A percentile compares a stretch with the other conserved stretches of the same genome.
Conservation (phyloP, 345 rosid genomes). For the Laguncularia racemosa region DNA sequence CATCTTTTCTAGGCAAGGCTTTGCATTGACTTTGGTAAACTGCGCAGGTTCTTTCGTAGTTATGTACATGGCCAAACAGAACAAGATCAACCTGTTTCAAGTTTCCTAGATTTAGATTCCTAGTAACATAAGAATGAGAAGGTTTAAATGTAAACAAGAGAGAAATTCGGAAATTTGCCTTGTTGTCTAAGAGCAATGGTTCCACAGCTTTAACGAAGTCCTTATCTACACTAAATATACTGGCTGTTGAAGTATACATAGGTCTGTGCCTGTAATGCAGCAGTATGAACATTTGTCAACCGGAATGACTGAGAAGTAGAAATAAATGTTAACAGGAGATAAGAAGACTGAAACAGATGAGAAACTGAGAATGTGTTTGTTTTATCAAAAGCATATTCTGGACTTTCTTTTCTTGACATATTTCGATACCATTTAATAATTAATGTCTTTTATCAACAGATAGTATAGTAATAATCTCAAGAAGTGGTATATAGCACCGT, state of each 20-base stretch:
- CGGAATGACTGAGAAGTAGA: too few relatives aligned
- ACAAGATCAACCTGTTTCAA: constrained; percentile 42
- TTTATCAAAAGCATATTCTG: too few relatives aligned
- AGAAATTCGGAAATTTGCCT: constrained; percentile 20
- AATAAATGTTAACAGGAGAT: too few relatives aligned
- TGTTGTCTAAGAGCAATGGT: constrained; percentile 35
- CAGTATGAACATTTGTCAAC: background rate
- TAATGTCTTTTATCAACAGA: too few relatives aligned
- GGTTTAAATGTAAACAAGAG: background rate
- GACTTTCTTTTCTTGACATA: too few relatives aligned
- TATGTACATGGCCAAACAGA: constrained; percentile 66
- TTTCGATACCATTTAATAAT: too few relatives aligned
- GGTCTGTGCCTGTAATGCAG: constrained; percentile 51
- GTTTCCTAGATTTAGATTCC: background rate
- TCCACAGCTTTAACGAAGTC: constrained; percentile 25
- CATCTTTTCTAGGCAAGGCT: constrained; percentile 43
- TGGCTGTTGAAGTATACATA: constrained; percentile 38
- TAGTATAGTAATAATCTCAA: too few relatives aligned
- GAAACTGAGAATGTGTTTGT: too few relatives aligned
- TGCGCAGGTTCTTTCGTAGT: constrained; percentile 64
- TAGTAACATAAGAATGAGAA: background rate
- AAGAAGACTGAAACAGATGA: too few relatives aligned
- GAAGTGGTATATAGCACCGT: too few relatives aligned
- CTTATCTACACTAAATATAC: constrained; percentile 8
- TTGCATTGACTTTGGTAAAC: constrained; percentile 28